A percentile compares a stretch with the other conserved stretches of the same genome.
These are phyloP conservation scores for Bromus sterilis DNA, from an alignment of 176 grass and related monocot species.

Conservation along the genomic window DNA sequence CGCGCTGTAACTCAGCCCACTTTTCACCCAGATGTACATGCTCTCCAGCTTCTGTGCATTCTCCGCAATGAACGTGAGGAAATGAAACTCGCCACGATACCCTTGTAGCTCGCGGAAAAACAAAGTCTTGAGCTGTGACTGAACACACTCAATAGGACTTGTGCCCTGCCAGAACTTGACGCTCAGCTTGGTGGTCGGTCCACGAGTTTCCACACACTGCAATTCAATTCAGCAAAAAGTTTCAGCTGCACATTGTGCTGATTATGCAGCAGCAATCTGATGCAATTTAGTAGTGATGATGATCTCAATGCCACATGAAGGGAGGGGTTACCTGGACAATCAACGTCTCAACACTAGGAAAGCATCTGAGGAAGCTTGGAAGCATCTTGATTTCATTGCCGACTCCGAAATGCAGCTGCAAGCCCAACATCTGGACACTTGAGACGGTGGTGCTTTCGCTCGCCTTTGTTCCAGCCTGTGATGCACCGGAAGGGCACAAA, in stretches of 20 bases:
- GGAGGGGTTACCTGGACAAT: neutral
- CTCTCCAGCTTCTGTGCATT: neutral
- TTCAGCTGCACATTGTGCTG: neutral
- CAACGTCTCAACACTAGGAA: conserved; percentile 1
- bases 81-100: neutral
- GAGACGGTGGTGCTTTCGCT: neutral
- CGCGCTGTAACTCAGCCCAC: neutral
- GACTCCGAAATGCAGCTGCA: neutral
- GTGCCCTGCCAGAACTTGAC: neutral
- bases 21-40: neutral
- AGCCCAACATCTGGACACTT: conserved; percentile 1
- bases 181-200: neutral
- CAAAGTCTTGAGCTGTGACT: neutral
- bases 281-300: neutral
- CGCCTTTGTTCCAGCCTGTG: conserved; percentile 3
- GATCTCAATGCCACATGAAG: neutral
- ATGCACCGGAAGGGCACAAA: neutral
- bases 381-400: neutral
- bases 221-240: neutral
- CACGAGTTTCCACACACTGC: neutral
- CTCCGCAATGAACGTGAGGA: neutral
- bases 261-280: neutral
- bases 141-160: neutral
- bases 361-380: conserved; percentile 22
- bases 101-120: neutral